These are phyloP conservation scores for Mycena galericulata DNA, from an alignment of 768 basidiomycete genomes.

Conservation along the genomic window DNA sequence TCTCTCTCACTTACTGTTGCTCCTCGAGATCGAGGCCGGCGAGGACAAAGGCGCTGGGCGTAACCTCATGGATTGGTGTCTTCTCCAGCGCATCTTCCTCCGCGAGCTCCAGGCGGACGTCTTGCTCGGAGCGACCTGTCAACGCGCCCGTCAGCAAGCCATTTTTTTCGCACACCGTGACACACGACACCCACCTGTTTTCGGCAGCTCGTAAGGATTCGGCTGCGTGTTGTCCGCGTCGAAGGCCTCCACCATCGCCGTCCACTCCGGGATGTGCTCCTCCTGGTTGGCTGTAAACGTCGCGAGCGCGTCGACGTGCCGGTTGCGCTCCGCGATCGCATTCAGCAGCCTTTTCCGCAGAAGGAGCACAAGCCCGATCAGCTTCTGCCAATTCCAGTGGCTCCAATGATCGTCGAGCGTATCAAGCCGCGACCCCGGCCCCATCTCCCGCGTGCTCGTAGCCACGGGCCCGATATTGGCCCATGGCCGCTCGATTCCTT, in stretches of 20 bases:
- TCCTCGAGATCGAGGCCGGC: constrained; percentile 37
- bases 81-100: constrained; percentile 30
- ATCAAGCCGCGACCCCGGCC: constrained; percentile 41
- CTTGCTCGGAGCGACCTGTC: constrained; percentile 24
- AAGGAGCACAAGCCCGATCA: constrained; percentile 39
- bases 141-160: background rate
- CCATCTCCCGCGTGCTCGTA: constrained; percentile 47
- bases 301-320: background rate
- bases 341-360: constrained; percentile 8
- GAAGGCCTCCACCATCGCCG: constrained; percentile 16
- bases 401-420: constrained; percentile 51
- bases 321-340: constrained; percentile 3
- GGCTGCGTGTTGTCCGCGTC: constrained; percentile 1
- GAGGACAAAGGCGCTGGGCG: constrained; percentile 30
- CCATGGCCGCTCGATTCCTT: no score
- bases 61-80: constrained; percentile 31
- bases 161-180: background rate
- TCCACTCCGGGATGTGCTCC: constrained; percentile 1
- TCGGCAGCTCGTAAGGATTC: constrained; percentile 7
- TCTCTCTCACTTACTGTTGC: constrained; percentile 36
- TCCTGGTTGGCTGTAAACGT: background rate
- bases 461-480: constrained; percentile 42
- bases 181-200: background rate
- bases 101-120: constrained; percentile 24
- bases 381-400: constrained; percentile 51